Base-by-base conservation (phyloP, 768 basidiomycete genomes). In the Porphyrellus cyaneotinctus region DNA sequence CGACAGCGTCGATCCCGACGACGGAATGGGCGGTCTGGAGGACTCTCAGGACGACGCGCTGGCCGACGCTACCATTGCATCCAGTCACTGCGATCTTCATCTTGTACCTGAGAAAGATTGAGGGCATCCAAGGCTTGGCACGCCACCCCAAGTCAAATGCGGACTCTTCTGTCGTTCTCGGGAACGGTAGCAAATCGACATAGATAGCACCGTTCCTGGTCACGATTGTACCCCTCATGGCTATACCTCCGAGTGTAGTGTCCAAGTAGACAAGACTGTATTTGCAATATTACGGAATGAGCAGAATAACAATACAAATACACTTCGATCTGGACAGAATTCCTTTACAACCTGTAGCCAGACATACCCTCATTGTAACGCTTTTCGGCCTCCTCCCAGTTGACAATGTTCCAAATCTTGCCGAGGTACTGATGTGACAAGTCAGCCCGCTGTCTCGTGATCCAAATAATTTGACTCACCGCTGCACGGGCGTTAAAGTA, bases 401-500 rank as follows among this genome's bases (percentile, higher is more conserved):
- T 79, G 72, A 84, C 75, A 54, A 85, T 77, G 60, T 79, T 75
- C 87, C 87, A 89, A 63, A 88, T 87, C 43, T 85, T 87, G 51
- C 79, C 79, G 63, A 89, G 78, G 70, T 88, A 88, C 87, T 87
- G 59, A 22, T 22, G 26, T 13, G 12, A 30, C 46, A 37, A 7
- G 23, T 53, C 51, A 58, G 32, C 30, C 5, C 13, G 24, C 9
- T 15, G 32, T 44, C 37, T 36, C 28, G 13, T 12, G 3, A 23
- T 33, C 5, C 4, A 43, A 11, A 38, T 22, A 33, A 33, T 20
- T 28, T 28, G 26, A 78, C 93, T 70, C 65, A 95, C 93, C 65
- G 91, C 88, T 50, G 76, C 83, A 79, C 95, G 95, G 64, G 92
- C 93, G 72, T 97, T 97, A 70, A 89, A 83, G 76, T 97, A 97